These are phyloP conservation scores for Aspergillus sp. DNA, from an alignment of 2,329 filamentous ascomycete species.

Conservation along the genomic window DNA sequence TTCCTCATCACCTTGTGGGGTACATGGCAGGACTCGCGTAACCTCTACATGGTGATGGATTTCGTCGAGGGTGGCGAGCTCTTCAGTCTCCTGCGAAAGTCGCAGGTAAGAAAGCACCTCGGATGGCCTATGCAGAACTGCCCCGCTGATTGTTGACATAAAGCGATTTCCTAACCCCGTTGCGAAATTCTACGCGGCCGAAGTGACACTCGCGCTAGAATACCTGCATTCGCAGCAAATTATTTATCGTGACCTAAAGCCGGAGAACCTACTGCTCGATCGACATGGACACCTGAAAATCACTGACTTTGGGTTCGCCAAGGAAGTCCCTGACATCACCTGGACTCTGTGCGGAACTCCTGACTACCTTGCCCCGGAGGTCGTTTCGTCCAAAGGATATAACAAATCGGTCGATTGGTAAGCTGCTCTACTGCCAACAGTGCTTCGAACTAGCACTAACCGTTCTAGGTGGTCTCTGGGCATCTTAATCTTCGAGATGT, in stretches of 20 bases:
- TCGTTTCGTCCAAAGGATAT: conserved; percentile 98
- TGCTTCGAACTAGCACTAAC: background rate
- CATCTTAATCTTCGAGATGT: conserved; percentile 98
- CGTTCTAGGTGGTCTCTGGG: conserved; percentile 86
- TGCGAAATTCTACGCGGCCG: conserved; percentile 97
- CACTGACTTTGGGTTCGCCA: conserved; percentile 97
- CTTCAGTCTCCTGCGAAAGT: conserved; percentile 92
- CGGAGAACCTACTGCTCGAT: conserved; percentile 88
- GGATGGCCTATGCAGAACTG: background rate
- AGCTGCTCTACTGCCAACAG: conserved; percentile 36
- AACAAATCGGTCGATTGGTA: conserved; percentile 99
- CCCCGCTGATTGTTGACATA: background rate
- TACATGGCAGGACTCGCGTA: conserved; percentile 92
- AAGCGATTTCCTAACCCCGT: conserved; percentile 98
- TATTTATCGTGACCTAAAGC: conserved; percentile 96
- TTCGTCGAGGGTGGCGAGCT: conserved; percentile 98
- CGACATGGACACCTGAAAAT: conserved; percentile 94
- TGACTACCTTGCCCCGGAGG: conserved; percentile 94
- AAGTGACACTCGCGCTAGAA: conserved; percentile 92
- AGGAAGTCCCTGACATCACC: conserved; percentile 96
- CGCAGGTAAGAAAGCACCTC: conserved; percentile 60
- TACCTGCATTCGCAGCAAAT: conserved; percentile 94
- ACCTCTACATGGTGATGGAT: conserved; percentile 99
- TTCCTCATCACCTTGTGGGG: conserved; percentile 98
- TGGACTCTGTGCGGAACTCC: conserved; percentile 98